These are phyloP conservation scores for Coriaria nepalensis DNA, from an alignment of 306 rosid genomes.

Conservation along the genomic window DNA sequence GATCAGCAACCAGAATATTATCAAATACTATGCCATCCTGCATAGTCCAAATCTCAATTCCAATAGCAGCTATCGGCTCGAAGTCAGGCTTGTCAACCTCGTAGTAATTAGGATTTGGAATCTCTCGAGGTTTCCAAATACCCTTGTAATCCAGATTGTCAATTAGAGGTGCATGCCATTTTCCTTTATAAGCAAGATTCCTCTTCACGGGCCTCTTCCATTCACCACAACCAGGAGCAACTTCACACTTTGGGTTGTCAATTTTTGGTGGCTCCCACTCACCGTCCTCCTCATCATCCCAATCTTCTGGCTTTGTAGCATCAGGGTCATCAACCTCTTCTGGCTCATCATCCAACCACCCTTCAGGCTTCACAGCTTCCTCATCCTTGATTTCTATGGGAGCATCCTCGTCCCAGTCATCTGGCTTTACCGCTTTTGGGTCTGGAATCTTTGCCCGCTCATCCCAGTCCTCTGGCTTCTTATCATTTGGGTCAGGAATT, in stretches of 20 bases:
- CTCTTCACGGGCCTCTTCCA: conserved; percentile 90
- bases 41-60: conserved; percentile 99
- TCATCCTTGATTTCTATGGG: conserved; percentile 77
- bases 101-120: conserved; percentile 77
- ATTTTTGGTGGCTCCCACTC: conserved; percentile 83
- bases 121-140: conserved; percentile 74
- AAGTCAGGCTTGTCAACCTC: conserved; percentile 62
- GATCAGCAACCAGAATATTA: conserved; percentile 57
- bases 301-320: conserved; percentile 77
- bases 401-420: conserved; percentile 98
- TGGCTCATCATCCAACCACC: conserved; percentile 96
- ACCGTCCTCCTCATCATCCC: conserved; percentile 97
- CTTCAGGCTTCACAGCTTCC: conserved; percentile 94
- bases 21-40: conserved; percentile 88
- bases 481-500: conserved; percentile 89
- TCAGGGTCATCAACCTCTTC: conserved; percentile 91
- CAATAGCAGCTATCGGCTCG: conserved; percentile 77
- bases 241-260: conserved; percentile 58
- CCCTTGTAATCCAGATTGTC: conserved; percentile 90
- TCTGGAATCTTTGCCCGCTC: conserved; percentile 84
- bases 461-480: conserved; percentile 98
- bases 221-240: conserved; percentile 86
- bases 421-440: conserved; percentile 74
- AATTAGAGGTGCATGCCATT: conserved; percentile 80
- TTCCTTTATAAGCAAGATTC: conserved; percentile 88